These are phyloP conservation scores for Aspergillus quadricinctus DNA, from an alignment of 2,329 filamentous ascomycete species.

Conservation along the genomic window DNA sequence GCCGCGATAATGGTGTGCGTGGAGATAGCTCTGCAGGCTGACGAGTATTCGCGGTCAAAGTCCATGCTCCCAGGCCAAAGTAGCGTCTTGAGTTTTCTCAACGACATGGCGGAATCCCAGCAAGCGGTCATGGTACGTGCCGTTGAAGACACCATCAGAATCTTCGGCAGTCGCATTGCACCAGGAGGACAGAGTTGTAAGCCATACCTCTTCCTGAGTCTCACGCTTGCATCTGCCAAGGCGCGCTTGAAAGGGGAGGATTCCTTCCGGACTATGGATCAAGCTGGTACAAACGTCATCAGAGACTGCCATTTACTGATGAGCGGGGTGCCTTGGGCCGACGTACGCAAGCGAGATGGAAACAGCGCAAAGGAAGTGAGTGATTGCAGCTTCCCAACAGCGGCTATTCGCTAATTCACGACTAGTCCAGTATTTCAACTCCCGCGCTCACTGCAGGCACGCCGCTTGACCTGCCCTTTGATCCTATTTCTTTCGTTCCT, in stretches of 20 bases:
- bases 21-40: slow-evolving; percentile 27
- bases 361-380: slow-evolving; percentile 15
- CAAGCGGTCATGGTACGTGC: slow-evolving; percentile 26
- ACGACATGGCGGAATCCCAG: slow-evolving; percentile 30
- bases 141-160: slow-evolving; percentile 25
- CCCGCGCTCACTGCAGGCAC: slow-evolving; percentile 12
- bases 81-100: slow-evolving; percentile 14
- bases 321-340: slow-evolving; percentile 18
- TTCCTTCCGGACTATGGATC: slow-evolving; percentile 20
- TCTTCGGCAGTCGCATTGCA: slow-evolving; percentile 25
- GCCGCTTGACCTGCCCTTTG: slow-evolving; percentile 18
- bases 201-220: slow-evolving; percentile 25
- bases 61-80: slow-evolving; percentile 7
- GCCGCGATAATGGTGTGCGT: slow-evolving; percentile 30
- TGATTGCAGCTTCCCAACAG: not conserved
- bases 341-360: slow-evolving; percentile 15
- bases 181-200: slow-evolving; percentile 25
- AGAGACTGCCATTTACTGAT: slow-evolving; percentile 21
- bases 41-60: slow-evolving; percentile 17
- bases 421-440: slow-evolving; percentile 11
- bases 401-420: slow-evolving; percentile 5
- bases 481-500: slow-evolving; percentile 20
- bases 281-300: slow-evolving; percentile 17
- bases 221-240: slow-evolving; percentile 28
- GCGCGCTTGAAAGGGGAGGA: slow-evolving; percentile 29